Conservation (phyloP, 78 protist genomes). For the Emiliania huxleyi region DNA sequence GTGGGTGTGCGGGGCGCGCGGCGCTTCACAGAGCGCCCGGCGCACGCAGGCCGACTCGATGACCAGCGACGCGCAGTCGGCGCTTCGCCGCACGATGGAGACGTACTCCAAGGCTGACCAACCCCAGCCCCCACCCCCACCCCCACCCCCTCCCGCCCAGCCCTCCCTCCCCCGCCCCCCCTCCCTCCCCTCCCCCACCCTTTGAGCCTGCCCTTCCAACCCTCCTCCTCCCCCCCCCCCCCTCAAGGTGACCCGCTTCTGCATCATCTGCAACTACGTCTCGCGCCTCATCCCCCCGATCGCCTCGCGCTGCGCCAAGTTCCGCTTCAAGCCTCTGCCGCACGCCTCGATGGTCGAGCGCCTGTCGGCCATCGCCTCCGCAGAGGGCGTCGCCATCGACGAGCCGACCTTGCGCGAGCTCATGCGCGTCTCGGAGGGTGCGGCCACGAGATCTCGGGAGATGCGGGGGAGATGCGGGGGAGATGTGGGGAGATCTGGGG, state of each 20-base stretch:
- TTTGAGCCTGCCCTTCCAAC: too few relatives aligned
- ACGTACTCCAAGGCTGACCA: slow-evolving; percentile 59
- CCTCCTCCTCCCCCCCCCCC: too few relatives aligned
- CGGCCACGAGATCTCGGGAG: too few relatives aligned
- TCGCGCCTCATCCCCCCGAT: slow-evolving; percentile 93
- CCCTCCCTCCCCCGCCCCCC: too few relatives aligned
- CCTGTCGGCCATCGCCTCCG: slow-evolving; percentile 56
- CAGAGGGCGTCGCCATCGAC: slow-evolving; percentile 41
- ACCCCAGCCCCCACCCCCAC: too few relatives aligned
- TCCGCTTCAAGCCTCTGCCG: slow-evolving; percentile 90
- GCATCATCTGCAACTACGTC: slow-evolving; percentile 90
- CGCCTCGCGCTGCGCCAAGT: slow-evolving; percentile 97
- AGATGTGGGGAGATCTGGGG: too few relatives aligned
- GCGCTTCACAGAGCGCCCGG: too few relatives aligned
- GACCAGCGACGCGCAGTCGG: slow-evolving; percentile 91
- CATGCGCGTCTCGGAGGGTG: slow-evolving; percentile 27
- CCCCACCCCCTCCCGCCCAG: too few relatives aligned
- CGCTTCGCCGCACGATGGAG: slow-evolving; percentile 90
- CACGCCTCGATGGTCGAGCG: slow-evolving; percentile 52
- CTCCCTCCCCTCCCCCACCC: too few relatives aligned
- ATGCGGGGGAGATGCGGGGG: too few relatives aligned
- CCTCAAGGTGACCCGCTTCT: slow-evolving; percentile 82
- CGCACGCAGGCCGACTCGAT: slow-evolving; percentile 98
- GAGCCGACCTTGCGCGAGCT: slow-evolving; percentile 35
- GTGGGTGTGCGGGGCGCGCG: too few relatives aligned